These are phyloP conservation scores for Corinectria fuckeliana DNA, from an alignment of 2,329 filamentous ascomycete species.

Conservation along the genomic window DNA sequence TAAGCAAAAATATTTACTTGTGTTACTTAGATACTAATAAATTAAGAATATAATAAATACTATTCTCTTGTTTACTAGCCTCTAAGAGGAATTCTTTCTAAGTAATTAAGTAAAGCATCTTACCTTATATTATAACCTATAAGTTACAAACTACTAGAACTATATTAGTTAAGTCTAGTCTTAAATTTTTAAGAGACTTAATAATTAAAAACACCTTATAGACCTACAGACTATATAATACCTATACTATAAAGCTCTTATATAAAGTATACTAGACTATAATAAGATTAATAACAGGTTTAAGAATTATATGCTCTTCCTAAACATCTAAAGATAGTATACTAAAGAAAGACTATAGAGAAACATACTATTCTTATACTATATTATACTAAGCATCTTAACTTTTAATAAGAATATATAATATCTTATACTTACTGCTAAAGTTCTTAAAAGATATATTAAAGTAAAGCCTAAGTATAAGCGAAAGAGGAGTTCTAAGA, in stretches of 20 bases:
- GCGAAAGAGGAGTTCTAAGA: not conserved
- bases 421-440: constrained; percentile 8
- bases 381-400: not conserved
- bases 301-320: not conserved
- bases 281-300: not conserved
- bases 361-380: constrained; percentile 4
- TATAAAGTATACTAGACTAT: constrained; percentile 1
- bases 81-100: constrained; percentile 4
- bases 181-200: not conserved
- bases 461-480: constrained; percentile 6
- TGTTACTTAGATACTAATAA: not conserved
- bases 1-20: constrained; percentile 4
- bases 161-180: not conserved
- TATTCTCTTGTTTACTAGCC: not conserved
- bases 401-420: constrained; percentile 14
- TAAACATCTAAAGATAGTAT: not conserved
- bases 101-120: constrained; percentile 17
- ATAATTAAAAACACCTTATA: not conserved
- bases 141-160: not conserved
- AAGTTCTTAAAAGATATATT: constrained; percentile 4
- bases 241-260: not conserved
- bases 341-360: not conserved
- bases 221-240: not conserved
- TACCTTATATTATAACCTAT: not conserved
- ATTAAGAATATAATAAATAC: constrained; percentile 1